Base-by-base conservation (phyloP, 257 asterid species). In the Schizonepeta tenuifolia region DNA sequence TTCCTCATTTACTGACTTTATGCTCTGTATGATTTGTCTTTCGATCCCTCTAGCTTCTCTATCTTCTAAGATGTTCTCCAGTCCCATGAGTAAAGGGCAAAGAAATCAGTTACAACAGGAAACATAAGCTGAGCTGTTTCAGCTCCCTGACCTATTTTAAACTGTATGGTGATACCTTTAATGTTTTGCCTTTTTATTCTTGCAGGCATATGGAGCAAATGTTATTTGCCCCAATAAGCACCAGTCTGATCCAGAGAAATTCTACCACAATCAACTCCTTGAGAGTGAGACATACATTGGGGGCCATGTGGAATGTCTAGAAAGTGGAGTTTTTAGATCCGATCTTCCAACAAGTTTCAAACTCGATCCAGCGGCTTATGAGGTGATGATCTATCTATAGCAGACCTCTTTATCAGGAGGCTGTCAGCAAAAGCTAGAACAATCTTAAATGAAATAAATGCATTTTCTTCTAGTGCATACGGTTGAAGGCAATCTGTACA, bases 251-350 rank as follows among this genome's bases (percentile, higher is more conserved):
- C 96, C 99, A 1, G 99, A 94, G 88, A 91, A 89, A 85, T 94
- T 94, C 86, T 84, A 88, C 83, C 78, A 85, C 4, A 88, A 78
- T 79, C 88, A 83, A 55, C 92, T 94, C 71, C 95, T 94, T 59
- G 99, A 94, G 87, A 94, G 99, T 71, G 99, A 94, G 83, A 94
- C 99, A 35, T 94, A 94, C 79, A 94, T 94, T 49, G 99, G 99
- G 55, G 99, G 99, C 51, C 99, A 94, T 73, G 99, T 94, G 76
- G 99, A 94, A 84, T 94, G 99, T 83, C 88, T 94, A 59, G 99
- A 94, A 87, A 91, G 96, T 88, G 99, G 99, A 50, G 99, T 94
- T 83, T 94, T 94, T 84, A 91, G 99, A 85, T 94, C 99, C 71
- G 99, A 94, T 79, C 86, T 94, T 77, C 98, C 99, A 9, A 88